Conservation (phyloP, 2,329 filamentous ascomycete genomes). For the Raffaelea albimanens region DNA sequence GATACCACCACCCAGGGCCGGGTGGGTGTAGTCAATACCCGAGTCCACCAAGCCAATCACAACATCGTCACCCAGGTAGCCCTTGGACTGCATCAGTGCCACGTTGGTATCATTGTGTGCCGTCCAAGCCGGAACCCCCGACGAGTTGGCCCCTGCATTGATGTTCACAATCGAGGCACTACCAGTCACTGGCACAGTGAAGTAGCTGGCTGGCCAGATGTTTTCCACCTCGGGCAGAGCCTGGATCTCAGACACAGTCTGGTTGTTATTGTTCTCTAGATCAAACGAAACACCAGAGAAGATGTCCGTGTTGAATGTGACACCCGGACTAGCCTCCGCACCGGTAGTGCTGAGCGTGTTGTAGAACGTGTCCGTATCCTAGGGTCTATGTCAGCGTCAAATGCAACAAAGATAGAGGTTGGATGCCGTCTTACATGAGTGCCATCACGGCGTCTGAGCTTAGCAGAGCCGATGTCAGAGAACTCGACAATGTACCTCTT, state of each 20-base stretch:
- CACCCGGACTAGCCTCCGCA: constrained; percentile 3
- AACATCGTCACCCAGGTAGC: constrained; percentile 6
- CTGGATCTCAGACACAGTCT: constrained; percentile 6
- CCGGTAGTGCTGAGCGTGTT: constrained; percentile 2
- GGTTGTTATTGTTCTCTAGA: constrained; percentile 2
- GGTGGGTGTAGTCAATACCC: constrained; percentile 7
- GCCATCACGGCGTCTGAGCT: constrained; percentile 3
- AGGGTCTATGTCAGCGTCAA: background rate
- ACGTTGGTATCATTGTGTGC: constrained; percentile 7
- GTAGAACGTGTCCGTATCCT: constrained; percentile 5
- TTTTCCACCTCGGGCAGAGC: constrained; percentile 10
- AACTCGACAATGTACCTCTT: constrained; percentile 10
- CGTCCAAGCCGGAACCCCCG: background rate
- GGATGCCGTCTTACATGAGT: background rate
- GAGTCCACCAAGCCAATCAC: constrained; percentile 7
- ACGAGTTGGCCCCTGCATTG: background rate
- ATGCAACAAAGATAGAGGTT: background rate
- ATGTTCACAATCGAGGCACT: background rate
- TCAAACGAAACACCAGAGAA: constrained; percentile 13
- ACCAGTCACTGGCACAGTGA: background rate
- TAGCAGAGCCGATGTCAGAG: background rate
- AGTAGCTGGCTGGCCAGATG: constrained; percentile 8
- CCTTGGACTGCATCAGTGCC: constrained; percentile 5
- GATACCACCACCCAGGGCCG: constrained; percentile 8
- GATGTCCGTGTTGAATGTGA: constrained; percentile 8